Percentiles rank a stretch among this genome's conserved stretches.
phyloP scores from a whole-genome alignment of 805 yeast species.

The Lachancea fermentati region DNA sequence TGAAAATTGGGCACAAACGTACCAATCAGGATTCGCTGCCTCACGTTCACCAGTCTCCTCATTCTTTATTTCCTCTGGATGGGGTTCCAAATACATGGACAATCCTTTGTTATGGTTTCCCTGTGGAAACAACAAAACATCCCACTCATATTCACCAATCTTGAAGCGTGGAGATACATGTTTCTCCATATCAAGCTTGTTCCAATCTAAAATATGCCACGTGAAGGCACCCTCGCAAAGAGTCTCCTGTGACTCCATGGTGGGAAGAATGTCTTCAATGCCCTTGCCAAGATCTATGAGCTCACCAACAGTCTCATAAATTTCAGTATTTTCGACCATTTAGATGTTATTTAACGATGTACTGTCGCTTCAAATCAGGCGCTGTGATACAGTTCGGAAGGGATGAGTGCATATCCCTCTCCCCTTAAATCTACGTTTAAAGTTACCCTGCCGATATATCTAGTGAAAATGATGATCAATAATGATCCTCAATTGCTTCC shows the following conservation, averaged over 20 bases:
- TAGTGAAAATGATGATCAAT: no score
- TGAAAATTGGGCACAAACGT: slow-evolving; percentile 87
- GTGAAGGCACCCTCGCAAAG: slow-evolving; percentile 35
- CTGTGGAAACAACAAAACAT: slow-evolving; percentile 68
- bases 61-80: slow-evolving; percentile 31
- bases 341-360: no score
- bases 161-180: slow-evolving; percentile 41
- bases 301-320: slow-evolving; percentile 18
- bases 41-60: slow-evolving; percentile 26
- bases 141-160: slow-evolving; percentile 63
- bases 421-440: no score
- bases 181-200: slow-evolving; percentile 35
- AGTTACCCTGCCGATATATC: no score
- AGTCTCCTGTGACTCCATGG: slow-evolving; percentile 14
- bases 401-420: no score
- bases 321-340: no score
- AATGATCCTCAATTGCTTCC: no score
- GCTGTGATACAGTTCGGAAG: no score
- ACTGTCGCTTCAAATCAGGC: no score
- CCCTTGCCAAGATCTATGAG: slow-evolving; percentile 20
- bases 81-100: slow-evolving; percentile 79
- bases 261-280: slow-evolving; percentile 16
- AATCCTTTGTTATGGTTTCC: slow-evolving; percentile 58
- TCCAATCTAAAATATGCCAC: slow-evolving; percentile 51
- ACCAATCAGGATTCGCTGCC: slow-evolving; percentile 55